Percentiles rank a stretch among this genome's conserved stretches.
Evolutionary conservation across 202 grass and related monocot species (phyloP).

Genomic region (Schoenoplectus triqueter): DNA sequence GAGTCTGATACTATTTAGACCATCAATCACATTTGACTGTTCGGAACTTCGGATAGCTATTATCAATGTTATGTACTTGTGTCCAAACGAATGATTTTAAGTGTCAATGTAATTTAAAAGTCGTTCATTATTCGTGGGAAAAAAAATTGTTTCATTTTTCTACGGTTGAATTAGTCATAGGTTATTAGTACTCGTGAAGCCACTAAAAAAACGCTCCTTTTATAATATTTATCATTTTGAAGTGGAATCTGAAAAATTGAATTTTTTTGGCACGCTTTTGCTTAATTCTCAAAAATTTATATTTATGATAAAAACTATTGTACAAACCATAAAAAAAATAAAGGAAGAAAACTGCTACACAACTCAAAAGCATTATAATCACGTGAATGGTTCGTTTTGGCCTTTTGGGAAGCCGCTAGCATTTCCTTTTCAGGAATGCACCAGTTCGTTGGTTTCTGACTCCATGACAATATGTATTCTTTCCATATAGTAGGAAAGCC

Average conservation of each 20-base stretch:
- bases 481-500: neutral
- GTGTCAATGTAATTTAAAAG: too few species aligned
- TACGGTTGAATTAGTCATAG: too few species aligned
- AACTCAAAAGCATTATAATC: constrained; percentile 17
- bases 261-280: neutral
- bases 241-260: neutral
- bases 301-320: neutral
- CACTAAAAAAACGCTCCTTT: neutral
- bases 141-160: too few species aligned
- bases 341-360: neutral
- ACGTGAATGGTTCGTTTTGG: neutral
- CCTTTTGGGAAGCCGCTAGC: constrained; percentile 6
- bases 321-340: neutral
- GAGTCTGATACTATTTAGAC: neutral
- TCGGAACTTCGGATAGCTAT: neutral
- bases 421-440: constrained; percentile 35
- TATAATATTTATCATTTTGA: neutral
- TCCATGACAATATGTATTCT: neutral
- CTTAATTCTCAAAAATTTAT: neutral
- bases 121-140: too few species aligned
- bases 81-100: neutral
- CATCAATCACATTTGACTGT: neutral
- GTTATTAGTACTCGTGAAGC: neutral
- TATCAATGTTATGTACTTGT: too few species aligned
- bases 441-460: constrained; percentile 25